A percentile compares a stretch with the other conserved stretches of the same genome.
Conservation (phyloP, 805 yeast genomes). For the Wickerhamomyces hampshirensis region DNA sequence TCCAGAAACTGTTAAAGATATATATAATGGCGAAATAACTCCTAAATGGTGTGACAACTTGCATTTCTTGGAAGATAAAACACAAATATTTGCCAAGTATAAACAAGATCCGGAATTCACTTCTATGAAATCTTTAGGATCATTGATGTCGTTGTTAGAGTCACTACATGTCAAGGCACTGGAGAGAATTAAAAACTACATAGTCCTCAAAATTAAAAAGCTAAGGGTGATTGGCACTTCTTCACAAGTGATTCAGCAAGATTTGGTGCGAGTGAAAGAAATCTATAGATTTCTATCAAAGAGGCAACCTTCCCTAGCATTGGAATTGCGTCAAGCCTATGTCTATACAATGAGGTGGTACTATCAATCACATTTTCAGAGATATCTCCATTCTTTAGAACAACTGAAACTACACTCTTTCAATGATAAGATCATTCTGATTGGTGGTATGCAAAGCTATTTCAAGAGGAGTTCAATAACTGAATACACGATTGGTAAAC, state of each 20-base stretch:
- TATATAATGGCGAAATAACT: slow-evolving; percentile 54
- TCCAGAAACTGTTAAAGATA: slow-evolving; percentile 57
- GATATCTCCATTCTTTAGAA: slow-evolving; percentile 70
- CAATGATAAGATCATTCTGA: slow-evolving; percentile 49
- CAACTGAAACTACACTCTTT: slow-evolving; percentile 47
- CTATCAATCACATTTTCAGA: slow-evolving; percentile 70
- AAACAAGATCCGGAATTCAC: slow-evolving; percentile 11
- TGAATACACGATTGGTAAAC: slow-evolving; percentile 32
- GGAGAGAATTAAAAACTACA: slow-evolving; percentile 70
- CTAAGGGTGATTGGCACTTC: slow-evolving; percentile 60
- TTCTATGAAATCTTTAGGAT: slow-evolving; percentile 17
- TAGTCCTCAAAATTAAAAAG: slow-evolving; percentile 60
- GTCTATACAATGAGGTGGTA: slow-evolving; percentile 91
- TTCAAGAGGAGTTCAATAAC: slow-evolving; percentile 17
- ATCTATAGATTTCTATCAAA: slow-evolving; percentile 50
- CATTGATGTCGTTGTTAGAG: slow-evolving; percentile 33
- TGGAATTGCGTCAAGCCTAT: slow-evolving; percentile 75
- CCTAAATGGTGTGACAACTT: slow-evolving; percentile 64
- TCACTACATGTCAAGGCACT: slow-evolving; percentile 57
- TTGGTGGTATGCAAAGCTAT: slow-evolving; percentile 36
- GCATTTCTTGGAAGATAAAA: slow-evolving; percentile 52
- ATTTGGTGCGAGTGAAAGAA: slow-evolving; percentile 58
- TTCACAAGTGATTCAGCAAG: slow-evolving; percentile 70
- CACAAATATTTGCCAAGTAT: slow-evolving; percentile 46
- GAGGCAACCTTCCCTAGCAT: slow-evolving; percentile 58